phyloP scores from a whole-genome alignment of 176 grass and related monocot genomes.

The Phyllostachys edulis region DNA sequence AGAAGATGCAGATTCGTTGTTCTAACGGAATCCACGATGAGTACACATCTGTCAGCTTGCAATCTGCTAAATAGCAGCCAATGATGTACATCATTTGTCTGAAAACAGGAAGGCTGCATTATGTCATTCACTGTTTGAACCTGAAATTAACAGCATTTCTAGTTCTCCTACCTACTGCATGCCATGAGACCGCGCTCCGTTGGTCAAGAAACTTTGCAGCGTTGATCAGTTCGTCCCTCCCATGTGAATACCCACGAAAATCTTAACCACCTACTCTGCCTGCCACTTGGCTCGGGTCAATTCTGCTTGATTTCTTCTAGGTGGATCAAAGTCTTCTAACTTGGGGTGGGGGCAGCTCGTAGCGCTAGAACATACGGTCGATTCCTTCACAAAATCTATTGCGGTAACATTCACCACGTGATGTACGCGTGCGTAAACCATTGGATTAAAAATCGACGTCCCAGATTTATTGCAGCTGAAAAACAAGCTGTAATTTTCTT shows the following conservation, averaged over 20 bases:
- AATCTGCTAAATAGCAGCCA: not conserved
- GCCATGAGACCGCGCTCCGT: not conserved
- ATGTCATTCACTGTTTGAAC: not conserved
- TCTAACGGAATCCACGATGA: not conserved
- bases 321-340: not conserved
- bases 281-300: not conserved
- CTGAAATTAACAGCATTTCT: not conserved
- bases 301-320: not conserved
- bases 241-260: constrained; percentile 18
- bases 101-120: not conserved
- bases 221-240: constrained; percentile 1
- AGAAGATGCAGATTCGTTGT: not conserved
- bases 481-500: not conserved
- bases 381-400: not conserved
- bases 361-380: too few species aligned
- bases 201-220: not conserved
- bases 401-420: not conserved
- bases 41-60: not conserved
- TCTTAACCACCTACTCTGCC: not conserved
- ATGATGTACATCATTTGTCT: not conserved
- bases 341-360: not conserved
- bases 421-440: not conserved
- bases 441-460: not conserved
- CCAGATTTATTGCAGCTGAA: not conserved
- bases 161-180: not conserved